These are phyloP conservation scores for Daldinia vernicosa DNA, from an alignment of 495 filamentous ascomycete species.

Conservation along the genomic window DNA sequence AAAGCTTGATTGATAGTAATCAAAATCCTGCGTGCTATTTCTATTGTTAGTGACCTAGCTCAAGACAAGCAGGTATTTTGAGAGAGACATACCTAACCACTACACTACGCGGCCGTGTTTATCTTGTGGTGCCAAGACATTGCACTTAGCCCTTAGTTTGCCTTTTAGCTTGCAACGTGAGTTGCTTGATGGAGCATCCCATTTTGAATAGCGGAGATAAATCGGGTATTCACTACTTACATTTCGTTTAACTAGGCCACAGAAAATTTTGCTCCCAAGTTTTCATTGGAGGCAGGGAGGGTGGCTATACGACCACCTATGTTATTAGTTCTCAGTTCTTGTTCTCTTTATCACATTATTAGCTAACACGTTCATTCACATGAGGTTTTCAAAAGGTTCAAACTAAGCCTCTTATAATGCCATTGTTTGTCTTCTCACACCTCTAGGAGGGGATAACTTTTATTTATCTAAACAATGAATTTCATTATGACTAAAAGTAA, in stretches of 20 bases:
- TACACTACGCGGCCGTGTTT: conserved; percentile 4
- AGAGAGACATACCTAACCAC: conserved; percentile 6
- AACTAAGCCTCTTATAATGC: too few species aligned
- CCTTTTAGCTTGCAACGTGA: neutral
- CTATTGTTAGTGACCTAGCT: conserved; percentile 6
- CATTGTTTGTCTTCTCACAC: too few species aligned
- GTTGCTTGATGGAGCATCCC: neutral
- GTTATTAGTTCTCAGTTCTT: too few species aligned
- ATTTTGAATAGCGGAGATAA: neutral
- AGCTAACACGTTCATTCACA: too few species aligned
- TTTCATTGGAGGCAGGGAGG: neutral
- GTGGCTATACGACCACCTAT: too few species aligned
- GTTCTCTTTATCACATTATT: too few species aligned
- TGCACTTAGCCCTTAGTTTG: neutral
- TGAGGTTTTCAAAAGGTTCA: too few species aligned
- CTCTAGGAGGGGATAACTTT: too few species aligned
- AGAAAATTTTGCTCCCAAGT: neutral
- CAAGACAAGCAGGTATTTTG: neutral
- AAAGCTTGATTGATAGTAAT: neutral
- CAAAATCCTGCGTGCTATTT: conserved; percentile 10
- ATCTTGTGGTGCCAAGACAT: conserved; percentile 11
- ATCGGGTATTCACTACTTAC: neutral
- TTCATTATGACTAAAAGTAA: too few species aligned
- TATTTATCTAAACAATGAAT: too few species aligned
- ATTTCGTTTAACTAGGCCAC: neutral